Evolutionary conservation across 2,329 filamentous ascomycete genomes (phyloP).

Genomic region (Scedosporium boydii): DNA sequence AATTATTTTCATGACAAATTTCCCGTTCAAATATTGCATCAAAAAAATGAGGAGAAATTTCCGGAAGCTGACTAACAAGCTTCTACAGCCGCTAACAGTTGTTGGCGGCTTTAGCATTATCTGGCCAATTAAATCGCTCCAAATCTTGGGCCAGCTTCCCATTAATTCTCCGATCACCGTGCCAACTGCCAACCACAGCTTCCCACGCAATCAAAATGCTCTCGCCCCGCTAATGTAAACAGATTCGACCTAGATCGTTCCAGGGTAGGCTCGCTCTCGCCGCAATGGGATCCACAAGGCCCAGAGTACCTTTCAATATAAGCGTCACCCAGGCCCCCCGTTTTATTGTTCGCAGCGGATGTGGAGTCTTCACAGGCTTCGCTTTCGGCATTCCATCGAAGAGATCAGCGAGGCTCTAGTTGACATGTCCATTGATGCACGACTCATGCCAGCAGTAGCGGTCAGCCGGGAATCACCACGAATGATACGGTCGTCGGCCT

Average conservation of each 20-base stretch:
- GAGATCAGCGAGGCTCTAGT: slow-evolving; percentile 28
- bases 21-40: slow-evolving; percentile 10
- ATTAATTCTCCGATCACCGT: not conserved
- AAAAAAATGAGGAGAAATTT: too few relatives aligned
- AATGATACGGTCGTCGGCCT: slow-evolving; percentile 56
- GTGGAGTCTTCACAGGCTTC: slow-evolving; percentile 5
- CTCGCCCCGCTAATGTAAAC: slow-evolving; percentile 3
- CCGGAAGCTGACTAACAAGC: not conserved
- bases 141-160: too few relatives aligned
- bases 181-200: not conserved
- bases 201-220: not conserved
- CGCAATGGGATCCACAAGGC: not conserved
- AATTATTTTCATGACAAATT: slow-evolving; percentile 23
- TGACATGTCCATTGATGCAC: slow-evolving; percentile 31
- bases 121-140: too few relatives aligned
- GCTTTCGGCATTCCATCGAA: slow-evolving; percentile 24
- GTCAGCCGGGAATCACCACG: slow-evolving; percentile 21
- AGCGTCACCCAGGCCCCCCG: not conserved
- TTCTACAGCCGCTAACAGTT: not conserved
- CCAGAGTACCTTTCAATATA: not conserved
- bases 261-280: not conserved
- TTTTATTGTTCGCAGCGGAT: not conserved
- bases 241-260: not conserved
- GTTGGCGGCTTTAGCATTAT: too few relatives aligned
- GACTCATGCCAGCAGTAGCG: slow-evolving; percentile 33